Percentiles rank a stretch among this genome's conserved stretches.
phyloP scores from a whole-genome alignment of 2,329 filamentous ascomycete genomes.

The Xylariaceae sp. region DNA sequence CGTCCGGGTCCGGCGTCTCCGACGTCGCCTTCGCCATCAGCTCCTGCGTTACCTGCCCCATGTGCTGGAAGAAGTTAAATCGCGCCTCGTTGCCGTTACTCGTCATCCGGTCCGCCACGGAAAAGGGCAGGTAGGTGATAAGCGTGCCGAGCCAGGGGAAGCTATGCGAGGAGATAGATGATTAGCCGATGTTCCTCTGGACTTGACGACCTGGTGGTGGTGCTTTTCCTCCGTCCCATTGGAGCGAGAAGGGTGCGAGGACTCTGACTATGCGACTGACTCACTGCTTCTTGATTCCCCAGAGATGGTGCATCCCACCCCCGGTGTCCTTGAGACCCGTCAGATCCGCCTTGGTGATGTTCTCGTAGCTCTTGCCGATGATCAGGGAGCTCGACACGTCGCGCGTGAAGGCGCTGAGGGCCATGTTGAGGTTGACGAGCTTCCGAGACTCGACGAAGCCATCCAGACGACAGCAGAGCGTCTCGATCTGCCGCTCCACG shows the following conservation, averaged over 20 bases:
- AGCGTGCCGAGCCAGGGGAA: not conserved
- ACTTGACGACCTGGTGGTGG: conserved; percentile 7
- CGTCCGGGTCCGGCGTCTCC: not conserved
- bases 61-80: conserved; percentile 3
- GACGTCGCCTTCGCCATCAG: conserved; percentile 2
- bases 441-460: conserved; percentile 1
- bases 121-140: not conserved
- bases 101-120: not conserved
- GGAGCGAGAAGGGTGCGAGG: not conserved
- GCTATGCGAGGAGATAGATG: conserved; percentile 1
- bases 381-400: conserved; percentile 12
- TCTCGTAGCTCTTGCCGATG: conserved; percentile 8
- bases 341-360: conserved; percentile 11
- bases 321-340: conserved; percentile 15
- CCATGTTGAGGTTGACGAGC: conserved; percentile 4
- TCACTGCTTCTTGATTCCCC: not conserved
- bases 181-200: conserved; percentile 1
- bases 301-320: conserved; percentile 10
- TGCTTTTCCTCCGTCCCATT: conserved; percentile 2
- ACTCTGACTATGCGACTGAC: not conserved
- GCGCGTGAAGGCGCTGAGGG: conserved; percentile 6
- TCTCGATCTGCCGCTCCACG: not conserved
- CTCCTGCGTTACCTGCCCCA: conserved; percentile 1
- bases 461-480: not conserved
- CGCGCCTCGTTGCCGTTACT: not conserved